phyloP scores from a whole-genome alignment of 2,329 filamentous ascomycete genomes.

The Exserohilum rostratum region DNA sequence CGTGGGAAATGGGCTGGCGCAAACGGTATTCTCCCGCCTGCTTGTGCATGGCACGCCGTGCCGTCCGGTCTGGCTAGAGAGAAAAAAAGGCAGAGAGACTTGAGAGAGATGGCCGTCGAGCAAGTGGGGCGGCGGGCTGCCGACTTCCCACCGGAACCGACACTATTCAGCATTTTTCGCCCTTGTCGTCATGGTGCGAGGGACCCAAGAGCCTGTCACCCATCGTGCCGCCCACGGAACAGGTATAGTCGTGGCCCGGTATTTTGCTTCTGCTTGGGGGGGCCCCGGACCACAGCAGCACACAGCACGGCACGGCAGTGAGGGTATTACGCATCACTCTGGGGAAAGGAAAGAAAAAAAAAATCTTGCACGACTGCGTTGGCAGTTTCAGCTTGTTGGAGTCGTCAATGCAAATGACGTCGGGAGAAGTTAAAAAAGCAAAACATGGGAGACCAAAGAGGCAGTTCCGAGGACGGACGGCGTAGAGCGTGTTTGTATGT shows the following conservation, averaged over 20 bases:
- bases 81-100: conserved; percentile 10
- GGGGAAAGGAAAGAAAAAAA: neutral
- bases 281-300: too few species aligned
- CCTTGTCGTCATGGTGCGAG: conserved; percentile 44
- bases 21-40: conserved; percentile 36
- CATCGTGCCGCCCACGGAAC: conserved; percentile 24
- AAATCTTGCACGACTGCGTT: too few species aligned
- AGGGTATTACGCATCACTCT: conserved; percentile 8
- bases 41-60: conserved; percentile 33
- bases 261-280: conserved; percentile 16
- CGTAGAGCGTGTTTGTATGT: conserved; percentile 23
- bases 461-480: conserved; percentile 18
- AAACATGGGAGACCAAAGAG: conserved; percentile 7
- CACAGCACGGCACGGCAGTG: conserved; percentile 12
- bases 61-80: conserved; percentile 22
- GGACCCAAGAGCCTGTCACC: conserved; percentile 38
- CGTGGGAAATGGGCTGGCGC: conserved; percentile 13
- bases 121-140: conserved; percentile 20
- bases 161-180: conserved; percentile 12
- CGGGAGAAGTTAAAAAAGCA: too few species aligned
- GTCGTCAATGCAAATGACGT: too few species aligned
- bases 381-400: too few species aligned
- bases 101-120: conserved; percentile 9
- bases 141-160: conserved; percentile 30
- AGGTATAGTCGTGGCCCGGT: conserved; percentile 19